These are phyloP conservation scores for Ophiostoma australiae DNA, from an alignment of 2,329 filamentous ascomycete species.

Conservation along the genomic window DNA sequence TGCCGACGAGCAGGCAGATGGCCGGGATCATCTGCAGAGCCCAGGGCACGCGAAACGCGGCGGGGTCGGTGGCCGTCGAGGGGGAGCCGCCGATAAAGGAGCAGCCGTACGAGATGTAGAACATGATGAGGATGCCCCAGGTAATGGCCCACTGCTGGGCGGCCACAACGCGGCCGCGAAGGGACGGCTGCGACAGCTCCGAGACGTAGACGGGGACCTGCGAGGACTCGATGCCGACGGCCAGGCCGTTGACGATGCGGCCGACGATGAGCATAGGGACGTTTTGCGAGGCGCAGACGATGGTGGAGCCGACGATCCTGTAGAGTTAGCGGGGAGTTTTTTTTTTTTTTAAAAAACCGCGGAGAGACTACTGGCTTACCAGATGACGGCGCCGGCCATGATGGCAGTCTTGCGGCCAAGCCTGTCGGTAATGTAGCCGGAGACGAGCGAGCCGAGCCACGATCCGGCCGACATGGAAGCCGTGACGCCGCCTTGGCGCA, in stretches of 20 bases:
- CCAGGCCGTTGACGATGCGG: conserved; percentile 65
- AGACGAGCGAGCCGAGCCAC: conserved; percentile 58
- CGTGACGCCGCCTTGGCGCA: conserved; percentile 57
- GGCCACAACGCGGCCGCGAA: conserved; percentile 41
- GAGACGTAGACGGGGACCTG: conserved; percentile 68
- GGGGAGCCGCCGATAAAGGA: conserved; percentile 35
- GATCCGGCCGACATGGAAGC: conserved; percentile 68
- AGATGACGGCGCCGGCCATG: conserved; percentile 47
- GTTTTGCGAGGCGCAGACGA: conserved; percentile 42
- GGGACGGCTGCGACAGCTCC: conserved; percentile 52
- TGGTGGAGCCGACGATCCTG: conserved; percentile 43
- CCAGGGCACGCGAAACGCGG: conserved; percentile 49
- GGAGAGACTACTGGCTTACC: conserved; percentile 37
- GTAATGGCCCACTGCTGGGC: conserved; percentile 39
- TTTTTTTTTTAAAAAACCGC: too few species aligned
- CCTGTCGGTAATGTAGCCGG: conserved; percentile 54
- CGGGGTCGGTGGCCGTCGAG: conserved; percentile 32
- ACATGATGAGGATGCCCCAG: conserved; percentile 44
- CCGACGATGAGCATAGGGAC: conserved; percentile 59
- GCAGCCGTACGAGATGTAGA: conserved; percentile 45
- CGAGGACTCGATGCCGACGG: conserved; percentile 67
- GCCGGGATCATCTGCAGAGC: conserved; percentile 45
- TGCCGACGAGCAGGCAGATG: conserved; percentile 39
- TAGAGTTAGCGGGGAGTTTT: not conserved
- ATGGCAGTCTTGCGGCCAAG: conserved; percentile 47